phyloP scores from a whole-genome alignment of 2,329 filamentous ascomycete genomes.

The Penicillium sp. region DNA sequence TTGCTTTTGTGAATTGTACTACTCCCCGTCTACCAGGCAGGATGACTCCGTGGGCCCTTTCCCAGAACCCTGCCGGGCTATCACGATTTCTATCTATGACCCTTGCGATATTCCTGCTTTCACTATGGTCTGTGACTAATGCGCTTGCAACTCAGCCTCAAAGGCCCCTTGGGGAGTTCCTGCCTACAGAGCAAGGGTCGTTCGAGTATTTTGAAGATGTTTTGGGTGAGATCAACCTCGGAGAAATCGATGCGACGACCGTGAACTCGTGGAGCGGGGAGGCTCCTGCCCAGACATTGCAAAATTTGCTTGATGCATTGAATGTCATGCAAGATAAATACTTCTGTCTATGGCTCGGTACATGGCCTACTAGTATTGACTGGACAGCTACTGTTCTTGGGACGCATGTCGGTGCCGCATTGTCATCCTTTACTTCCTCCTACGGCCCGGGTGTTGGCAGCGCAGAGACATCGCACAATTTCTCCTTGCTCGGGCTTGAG shows the following conservation, averaged over 20 bases:
- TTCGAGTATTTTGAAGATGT: slow-evolving; percentile 1
- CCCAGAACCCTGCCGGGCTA: slow-evolving; percentile 9
- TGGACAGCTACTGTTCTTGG: slow-evolving; percentile 88
- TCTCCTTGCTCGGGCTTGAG: slow-evolving; percentile 56
- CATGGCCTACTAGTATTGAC: slow-evolving; percentile 84
- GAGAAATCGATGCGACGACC: slow-evolving; percentile 3
- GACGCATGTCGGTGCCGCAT: slow-evolving; percentile 73
- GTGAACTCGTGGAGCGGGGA: slow-evolving; percentile 11
- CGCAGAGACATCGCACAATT: slow-evolving; percentile 16
- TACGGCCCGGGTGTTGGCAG: slow-evolving; percentile 48
- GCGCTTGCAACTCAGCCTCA: slow-evolving; percentile 34
- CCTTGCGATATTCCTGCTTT: slow-evolving; percentile 25
- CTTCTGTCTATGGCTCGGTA: slow-evolving; percentile 74
- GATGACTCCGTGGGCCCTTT: slow-evolving; percentile 17
- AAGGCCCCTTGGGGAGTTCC: slow-evolving; percentile 18
- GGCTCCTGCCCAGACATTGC: slow-evolving; percentile 30
- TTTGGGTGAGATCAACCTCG: slow-evolving; percentile 8
- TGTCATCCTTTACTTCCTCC: slow-evolving; percentile 65
- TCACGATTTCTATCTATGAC: slow-evolving; percentile 16
- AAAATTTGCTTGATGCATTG: slow-evolving; percentile 62
- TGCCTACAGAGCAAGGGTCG: neutral
- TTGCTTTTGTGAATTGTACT: slow-evolving; percentile 1
- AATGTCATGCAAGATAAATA: slow-evolving; percentile 75
- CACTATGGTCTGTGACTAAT: slow-evolving; percentile 21
- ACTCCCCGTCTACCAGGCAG: slow-evolving; percentile 5